A percentile compares a stretch with the other conserved stretches of the same genome.
Conservation (phyloP, 148 eudicot species). For the Agrostemma githago region DNA sequence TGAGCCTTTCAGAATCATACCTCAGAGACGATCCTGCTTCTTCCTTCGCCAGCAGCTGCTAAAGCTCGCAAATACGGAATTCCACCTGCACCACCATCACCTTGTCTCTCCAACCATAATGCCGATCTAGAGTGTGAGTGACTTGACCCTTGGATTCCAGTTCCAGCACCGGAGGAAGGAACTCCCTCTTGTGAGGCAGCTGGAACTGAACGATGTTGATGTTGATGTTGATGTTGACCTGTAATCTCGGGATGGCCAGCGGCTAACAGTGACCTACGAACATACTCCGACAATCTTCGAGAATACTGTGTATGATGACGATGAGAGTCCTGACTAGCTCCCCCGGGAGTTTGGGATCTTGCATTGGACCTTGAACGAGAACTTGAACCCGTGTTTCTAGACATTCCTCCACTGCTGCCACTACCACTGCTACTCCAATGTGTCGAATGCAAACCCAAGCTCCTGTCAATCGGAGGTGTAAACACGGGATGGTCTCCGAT, state of each 20-base stretch:
- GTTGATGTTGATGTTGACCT: constrained; percentile 37
- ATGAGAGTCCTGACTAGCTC: constrained; percentile 46
- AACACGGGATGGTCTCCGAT: constrained; percentile 62
- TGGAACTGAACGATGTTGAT: constrained; percentile 34
- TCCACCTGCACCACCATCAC: constrained; percentile 53
- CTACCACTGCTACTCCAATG: constrained; percentile 44
- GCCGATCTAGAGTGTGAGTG: constrained; percentile 43
- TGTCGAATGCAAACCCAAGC: constrained; percentile 37
- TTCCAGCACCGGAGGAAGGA: constrained; percentile 36
- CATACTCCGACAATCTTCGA: constrained; percentile 64
- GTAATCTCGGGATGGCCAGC: constrained; percentile 45
- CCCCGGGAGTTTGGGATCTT: constrained; percentile 33
- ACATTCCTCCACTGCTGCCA: constrained; percentile 28
- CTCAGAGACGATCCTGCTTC: constrained; percentile 86
- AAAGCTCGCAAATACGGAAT: constrained; percentile 50
- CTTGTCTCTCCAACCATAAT: constrained; percentile 57
- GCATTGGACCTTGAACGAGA: constrained; percentile 44
- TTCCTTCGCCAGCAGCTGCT: constrained; percentile 77
- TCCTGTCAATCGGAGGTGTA: constrained; percentile 50
- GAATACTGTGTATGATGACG: constrained; percentile 52
- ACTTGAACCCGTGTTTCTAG: constrained; percentile 45
- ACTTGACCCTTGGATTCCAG: constrained; percentile 39
- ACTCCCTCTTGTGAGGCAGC: constrained; percentile 40
- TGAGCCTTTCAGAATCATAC: constrained; percentile 11
- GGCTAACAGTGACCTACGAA: constrained; percentile 55